Conservation (phyloP, 768 basidiomycete genomes). For the Suillus bovinus region DNA sequence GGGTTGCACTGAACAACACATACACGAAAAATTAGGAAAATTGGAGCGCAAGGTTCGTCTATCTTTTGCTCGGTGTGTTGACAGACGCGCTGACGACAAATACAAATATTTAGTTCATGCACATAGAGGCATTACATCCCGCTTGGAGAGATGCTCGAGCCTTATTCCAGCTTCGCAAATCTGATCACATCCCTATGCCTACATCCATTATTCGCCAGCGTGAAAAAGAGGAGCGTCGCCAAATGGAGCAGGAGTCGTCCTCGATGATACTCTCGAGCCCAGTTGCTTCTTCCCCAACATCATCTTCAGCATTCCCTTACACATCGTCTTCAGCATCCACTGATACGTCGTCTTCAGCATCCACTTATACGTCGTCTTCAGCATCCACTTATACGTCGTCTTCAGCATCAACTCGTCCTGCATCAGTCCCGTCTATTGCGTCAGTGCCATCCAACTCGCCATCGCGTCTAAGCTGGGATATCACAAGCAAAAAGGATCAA, state of each 20-base stretch:
- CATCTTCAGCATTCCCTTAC: neutral
- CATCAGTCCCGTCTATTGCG: neutral
- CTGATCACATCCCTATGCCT: neutral
- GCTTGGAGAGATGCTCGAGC: conserved; percentile 2
- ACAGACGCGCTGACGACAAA: neutral
- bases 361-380: neutral
- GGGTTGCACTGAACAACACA: neutral
- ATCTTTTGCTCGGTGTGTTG: neutral
- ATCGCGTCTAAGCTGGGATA: neutral
- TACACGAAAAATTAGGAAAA: neutral
- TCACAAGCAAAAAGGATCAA: neutral
- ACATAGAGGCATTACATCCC: neutral
- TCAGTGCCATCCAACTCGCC: neutral
- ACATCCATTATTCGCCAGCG: neutral
- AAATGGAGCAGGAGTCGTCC: neutral
- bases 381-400: neutral
- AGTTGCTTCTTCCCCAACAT: neutral
- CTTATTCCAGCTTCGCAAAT: neutral
- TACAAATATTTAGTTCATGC: neutral
- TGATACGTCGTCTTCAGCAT: neutral
- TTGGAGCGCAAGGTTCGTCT: neutral
- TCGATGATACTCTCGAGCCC: neutral
- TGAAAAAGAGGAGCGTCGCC: neutral
- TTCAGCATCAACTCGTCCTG: neutral
- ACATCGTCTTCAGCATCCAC: neutral